Base-by-base conservation (phyloP, 371 early-diverging fungal genomes). In the Mortierella sp. region DNA sequence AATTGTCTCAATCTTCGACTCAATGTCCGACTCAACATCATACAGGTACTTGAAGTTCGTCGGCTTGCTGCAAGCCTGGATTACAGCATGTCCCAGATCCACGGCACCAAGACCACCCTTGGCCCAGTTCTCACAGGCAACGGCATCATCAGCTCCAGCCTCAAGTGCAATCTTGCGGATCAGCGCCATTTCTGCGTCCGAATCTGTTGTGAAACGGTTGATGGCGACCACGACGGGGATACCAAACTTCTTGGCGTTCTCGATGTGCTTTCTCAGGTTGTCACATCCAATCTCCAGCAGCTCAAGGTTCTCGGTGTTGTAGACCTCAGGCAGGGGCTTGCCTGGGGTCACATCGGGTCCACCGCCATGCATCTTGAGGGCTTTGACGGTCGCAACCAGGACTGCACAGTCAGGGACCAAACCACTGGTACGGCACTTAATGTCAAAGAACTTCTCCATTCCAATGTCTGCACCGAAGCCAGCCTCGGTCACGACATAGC, bases 401-500 rank as follows among this genome's bases (percentile, higher is more conserved):
- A 97, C 95, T n/a, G 95, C 98, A 28, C 90, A 91, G 71, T 95
- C 88, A 39, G 98, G 98, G 2, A 90, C 83, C 31, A 98, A 83
- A 9, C 93, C 94, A 23, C 94, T 94, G 9, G 87, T 85, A 30
- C 98, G 90, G 82, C 98, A 98, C 82, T 98, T 98, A 85, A 98
- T 97, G 81, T 97, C 91, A 83, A 97, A 95, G 89, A 98, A 97
- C 83, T 97, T 98, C 60, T 97, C 97, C 94, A 97, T 95, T 50
- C 98, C 98, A 83, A 98, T 98, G 81, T 98, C 98, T 23, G 97
- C 96, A 42, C 98, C 98, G 67, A 98, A 98, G 9, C 98, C 98
- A 27, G 97, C 96, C 82, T 98, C 98, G 28, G 98, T 98, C 41
- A 97, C 90, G 27, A 97, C 97, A 64, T 92, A 97, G 11, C 98